phyloP scores from a whole-genome alignment of 2,329 filamentous ascomycete genomes.

The Diplodia sapinea region DNA sequence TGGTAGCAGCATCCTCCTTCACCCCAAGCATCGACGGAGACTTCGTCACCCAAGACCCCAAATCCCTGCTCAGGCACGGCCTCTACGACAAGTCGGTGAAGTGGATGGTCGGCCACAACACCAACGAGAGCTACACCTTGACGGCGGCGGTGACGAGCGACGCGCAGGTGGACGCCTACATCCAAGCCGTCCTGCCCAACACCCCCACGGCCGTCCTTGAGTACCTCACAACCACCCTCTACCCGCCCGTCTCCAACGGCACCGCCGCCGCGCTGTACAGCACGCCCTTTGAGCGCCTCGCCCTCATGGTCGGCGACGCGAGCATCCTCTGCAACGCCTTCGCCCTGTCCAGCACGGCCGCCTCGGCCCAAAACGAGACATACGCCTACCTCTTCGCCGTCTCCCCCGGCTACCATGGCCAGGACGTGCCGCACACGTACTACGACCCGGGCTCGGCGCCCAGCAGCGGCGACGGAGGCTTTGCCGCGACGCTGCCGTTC shows the following conservation, averaged over 20 bases:
- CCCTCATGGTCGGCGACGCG: slow-evolving; percentile 53
- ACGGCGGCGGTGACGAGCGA: slow-evolving; percentile 35
- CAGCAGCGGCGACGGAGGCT: slow-evolving; percentile 32
- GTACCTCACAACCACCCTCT: slow-evolving; percentile 54
- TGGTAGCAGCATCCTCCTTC: neutral
- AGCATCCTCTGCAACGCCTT: slow-evolving; percentile 59
- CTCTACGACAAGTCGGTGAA: slow-evolving; percentile 44
- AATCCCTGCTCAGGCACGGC: neutral
- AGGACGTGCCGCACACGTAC: slow-evolving; percentile 61
- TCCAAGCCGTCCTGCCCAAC: slow-evolving; percentile 42
- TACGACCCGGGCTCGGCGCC: slow-evolving; percentile 47
- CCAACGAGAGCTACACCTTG: slow-evolving; percentile 50
- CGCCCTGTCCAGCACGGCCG: slow-evolving; percentile 49
- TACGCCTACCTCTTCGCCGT: slow-evolving; percentile 61
- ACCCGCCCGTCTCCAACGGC: slow-evolving; percentile 50
- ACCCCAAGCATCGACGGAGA: slow-evolving; percentile 4
- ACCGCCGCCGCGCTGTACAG: slow-evolving; percentile 54
- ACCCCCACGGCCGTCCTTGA: slow-evolving; percentile 43
- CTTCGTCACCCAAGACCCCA: neutral
- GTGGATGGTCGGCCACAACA: slow-evolving; percentile 51
- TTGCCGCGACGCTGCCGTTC: slow-evolving; percentile 33
- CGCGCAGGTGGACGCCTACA: slow-evolving; percentile 37
- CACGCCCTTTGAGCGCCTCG: slow-evolving; percentile 51
- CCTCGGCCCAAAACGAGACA: slow-evolving; percentile 53
- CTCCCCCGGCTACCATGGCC: slow-evolving; percentile 59